Percentiles rank a stretch among this genome's conserved stretches.
Conservation (phyloP, 2,329 filamentous ascomycete species). For the Chaetomiaceae sp. region DNA sequence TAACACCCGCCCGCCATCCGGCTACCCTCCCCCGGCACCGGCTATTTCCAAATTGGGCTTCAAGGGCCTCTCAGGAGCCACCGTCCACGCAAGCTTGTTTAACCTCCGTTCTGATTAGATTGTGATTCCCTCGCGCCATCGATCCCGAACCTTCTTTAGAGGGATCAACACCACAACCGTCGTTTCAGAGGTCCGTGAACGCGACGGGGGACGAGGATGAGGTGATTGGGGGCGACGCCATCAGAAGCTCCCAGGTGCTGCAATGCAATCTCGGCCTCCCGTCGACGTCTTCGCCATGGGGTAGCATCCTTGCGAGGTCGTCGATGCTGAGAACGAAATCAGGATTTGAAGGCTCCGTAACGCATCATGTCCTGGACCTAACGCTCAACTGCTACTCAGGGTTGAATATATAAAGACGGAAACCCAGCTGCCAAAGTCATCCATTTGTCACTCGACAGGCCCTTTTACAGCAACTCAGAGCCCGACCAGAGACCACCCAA, state of each 20-base stretch:
- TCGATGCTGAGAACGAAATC: neutral
- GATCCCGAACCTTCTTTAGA: neutral
- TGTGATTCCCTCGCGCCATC: neutral
- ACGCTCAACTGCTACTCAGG: too few species aligned
- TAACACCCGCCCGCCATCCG: neutral
- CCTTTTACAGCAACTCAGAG: neutral
- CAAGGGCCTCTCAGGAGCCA: neutral
- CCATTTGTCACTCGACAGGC: neutral
- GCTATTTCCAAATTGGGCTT: neutral
- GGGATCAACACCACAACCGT: neutral
- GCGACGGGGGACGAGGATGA: neutral
- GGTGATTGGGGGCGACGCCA: neutral
- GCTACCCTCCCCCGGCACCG: neutral
- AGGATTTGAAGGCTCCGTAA: neutral
- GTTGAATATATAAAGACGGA: too few species aligned
- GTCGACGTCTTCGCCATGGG: too few species aligned
- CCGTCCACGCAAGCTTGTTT: neutral
- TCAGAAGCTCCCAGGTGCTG: neutral
- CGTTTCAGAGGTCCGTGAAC: neutral
- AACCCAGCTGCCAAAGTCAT: neutral
- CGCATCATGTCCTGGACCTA: too few species aligned
- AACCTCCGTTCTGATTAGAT: neutral
- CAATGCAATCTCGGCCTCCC: slow-evolving; percentile 3
- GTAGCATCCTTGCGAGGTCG: too few species aligned
- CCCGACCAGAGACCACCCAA: neutral